phyloP scores from a whole-genome alignment of 768 basidiomycete genomes.

The Obba rivulosa region DNA sequence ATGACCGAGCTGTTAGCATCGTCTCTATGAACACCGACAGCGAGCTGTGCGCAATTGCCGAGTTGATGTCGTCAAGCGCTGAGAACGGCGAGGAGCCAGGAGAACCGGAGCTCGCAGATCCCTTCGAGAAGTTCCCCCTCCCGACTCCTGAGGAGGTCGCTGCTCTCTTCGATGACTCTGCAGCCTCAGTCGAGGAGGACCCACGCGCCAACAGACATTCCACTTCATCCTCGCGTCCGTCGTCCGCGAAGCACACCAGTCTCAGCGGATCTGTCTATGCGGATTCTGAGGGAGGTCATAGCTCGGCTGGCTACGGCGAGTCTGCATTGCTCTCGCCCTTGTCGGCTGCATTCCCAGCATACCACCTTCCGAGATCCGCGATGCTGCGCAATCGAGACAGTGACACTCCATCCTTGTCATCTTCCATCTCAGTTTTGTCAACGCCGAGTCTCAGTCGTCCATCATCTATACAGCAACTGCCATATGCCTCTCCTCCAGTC shows the following conservation, averaged over 20 bases:
- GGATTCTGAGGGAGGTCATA: conserved; percentile 31
- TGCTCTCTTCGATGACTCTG: conserved; percentile 1
- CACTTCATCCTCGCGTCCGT: conserved; percentile 6
- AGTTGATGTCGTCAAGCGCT: conserved; percentile 34
- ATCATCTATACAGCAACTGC: conserved; percentile 25
- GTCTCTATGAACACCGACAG: conserved; percentile 44
- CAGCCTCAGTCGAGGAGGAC: conserved; percentile 3
- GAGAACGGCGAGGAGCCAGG: conserved; percentile 21
- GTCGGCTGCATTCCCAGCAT: conserved; percentile 15
- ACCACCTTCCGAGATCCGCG: conserved; percentile 30
- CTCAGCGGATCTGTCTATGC: conserved; percentile 17
- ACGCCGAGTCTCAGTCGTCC: conserved; percentile 21
- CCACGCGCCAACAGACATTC: conserved; percentile 5
- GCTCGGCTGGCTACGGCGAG: conserved; percentile 25
- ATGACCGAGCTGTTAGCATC: conserved; percentile 31
- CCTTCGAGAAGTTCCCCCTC: not conserved
- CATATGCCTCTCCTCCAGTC: conserved; percentile 24
- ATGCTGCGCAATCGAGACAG: conserved; percentile 32
- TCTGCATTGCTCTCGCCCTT: conserved; percentile 16
- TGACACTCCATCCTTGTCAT: conserved; percentile 42
- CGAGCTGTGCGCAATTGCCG: conserved; percentile 47
- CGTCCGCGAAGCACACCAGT: not conserved
- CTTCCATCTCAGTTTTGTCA: conserved; percentile 24
- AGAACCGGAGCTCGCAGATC: too few relatives aligned
- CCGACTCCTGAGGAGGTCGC: not conserved